phyloP scores from a whole-genome alignment of 768 basidiomycete genomes.

The Leccinum boreale region DNA sequence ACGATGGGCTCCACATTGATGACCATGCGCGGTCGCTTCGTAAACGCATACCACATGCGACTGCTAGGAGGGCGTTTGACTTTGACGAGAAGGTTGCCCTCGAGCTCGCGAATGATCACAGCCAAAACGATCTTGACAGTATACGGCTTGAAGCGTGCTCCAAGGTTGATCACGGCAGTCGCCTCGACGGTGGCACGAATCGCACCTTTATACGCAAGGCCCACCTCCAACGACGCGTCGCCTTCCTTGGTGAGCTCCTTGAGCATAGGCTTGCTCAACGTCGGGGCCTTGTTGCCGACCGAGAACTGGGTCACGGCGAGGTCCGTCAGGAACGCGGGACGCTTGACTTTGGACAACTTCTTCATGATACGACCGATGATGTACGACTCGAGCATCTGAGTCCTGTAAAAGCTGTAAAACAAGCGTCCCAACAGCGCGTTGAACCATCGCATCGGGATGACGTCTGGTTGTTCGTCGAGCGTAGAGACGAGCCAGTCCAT shows the following conservation, averaged over 20 bases:
- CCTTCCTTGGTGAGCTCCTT: conserved; percentile 96
- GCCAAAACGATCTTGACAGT: conserved; percentile 88
- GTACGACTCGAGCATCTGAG: conserved; percentile 73
- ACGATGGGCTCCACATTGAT: conserved; percentile 92
- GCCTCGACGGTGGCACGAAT: conserved; percentile 88
- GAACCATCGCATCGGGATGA: conserved; percentile 96
- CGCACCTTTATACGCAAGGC: conserved; percentile 81
- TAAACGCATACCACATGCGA: conserved; percentile 93
- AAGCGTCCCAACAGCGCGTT: conserved; percentile 91
- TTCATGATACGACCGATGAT: conserved; percentile 90
- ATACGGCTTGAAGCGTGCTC: conserved; percentile 83
- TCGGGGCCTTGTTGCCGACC: conserved; percentile 79
- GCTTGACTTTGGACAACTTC: conserved; percentile 89
- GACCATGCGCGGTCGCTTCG: conserved; percentile 82
- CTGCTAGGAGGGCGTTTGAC: conserved; percentile 95
- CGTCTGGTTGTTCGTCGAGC: conserved; percentile 90
- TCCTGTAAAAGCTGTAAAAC: conserved; percentile 90
- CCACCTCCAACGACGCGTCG: conserved; percentile 85
- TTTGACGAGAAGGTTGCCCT: conserved; percentile 86
- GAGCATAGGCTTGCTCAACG: conserved; percentile 95
- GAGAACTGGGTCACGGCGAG: conserved; percentile 86
- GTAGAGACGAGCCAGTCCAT: conserved; percentile 82
- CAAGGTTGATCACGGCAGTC: conserved; percentile 81
- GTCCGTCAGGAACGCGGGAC: conserved; percentile 81
- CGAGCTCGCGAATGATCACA: conserved; percentile 81